phyloP scores from a whole-genome alignment of 495 filamentous ascomycete genomes.

The Chaetomidium leptoderma region DNA sequence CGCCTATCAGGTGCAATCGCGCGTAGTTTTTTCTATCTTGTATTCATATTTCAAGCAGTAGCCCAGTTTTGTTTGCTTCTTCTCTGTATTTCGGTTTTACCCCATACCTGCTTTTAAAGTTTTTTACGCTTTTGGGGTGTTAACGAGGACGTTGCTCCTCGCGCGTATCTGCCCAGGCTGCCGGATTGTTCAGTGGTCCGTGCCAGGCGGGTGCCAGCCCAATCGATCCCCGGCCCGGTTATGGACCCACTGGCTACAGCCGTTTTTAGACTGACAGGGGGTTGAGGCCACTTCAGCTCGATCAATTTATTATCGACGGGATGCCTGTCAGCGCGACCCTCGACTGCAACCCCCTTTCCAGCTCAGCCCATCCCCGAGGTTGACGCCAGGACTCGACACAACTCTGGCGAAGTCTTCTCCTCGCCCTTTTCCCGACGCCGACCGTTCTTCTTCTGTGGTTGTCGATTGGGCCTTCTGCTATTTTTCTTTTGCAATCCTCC shows the following conservation, averaged over 20 bases:
- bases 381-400: constrained; percentile 20
- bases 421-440: constrained; percentile 7
- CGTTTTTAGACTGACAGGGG: constrained; percentile 17
- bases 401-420: constrained; percentile 17
- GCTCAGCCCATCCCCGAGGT: constrained; percentile 19
- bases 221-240: background rate
- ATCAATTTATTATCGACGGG: constrained; percentile 20
- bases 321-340: constrained; percentile 14
- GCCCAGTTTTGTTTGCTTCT: no score
- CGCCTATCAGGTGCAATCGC: no score
- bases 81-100: no score
- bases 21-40: no score
- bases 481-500: constrained; percentile 16
- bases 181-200: background rate
- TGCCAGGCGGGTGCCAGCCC: background rate
- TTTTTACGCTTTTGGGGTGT: no score
- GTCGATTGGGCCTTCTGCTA: constrained; percentile 31
- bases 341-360: constrained; percentile 30
- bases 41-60: no score
- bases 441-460: constrained; percentile 36
- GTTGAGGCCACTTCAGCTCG: constrained; percentile 35
- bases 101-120: no score
- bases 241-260: constrained; percentile 5
- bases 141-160: no score
- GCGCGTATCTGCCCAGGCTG: no score